These are phyloP conservation scores for Aspergillus affinis DNA, from an alignment of 495 filamentous ascomycete species.

Conservation along the genomic window DNA sequence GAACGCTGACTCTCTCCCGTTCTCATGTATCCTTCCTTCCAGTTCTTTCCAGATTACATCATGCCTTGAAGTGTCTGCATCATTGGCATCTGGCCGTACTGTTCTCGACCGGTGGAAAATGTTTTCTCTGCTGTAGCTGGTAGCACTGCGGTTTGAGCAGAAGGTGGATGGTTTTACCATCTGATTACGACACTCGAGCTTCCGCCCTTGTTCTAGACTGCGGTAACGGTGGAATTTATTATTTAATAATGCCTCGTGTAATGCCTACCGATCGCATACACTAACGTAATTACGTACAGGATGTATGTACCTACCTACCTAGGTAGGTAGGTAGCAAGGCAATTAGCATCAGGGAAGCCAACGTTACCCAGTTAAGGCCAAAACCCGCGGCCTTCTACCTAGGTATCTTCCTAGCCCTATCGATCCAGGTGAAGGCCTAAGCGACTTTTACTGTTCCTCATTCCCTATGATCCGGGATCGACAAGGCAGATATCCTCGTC, in stretches of 20 bases:
- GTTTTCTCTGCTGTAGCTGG: not conserved
- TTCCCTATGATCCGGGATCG: not conserved
- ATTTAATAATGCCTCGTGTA: not conserved
- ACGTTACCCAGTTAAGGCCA: no score
- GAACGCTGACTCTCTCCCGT: conserved; percentile 2
- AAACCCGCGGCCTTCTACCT: no score
- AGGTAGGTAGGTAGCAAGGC: no score
- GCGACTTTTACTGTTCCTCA: not conserved
- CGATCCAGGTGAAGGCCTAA: not conserved
- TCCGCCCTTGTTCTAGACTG: conserved; percentile 5
- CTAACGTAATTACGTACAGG: no score
- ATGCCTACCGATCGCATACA: no score
- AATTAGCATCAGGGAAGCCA: no score
- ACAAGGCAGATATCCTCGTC: not conserved
- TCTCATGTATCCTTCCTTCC: conserved; percentile 1
- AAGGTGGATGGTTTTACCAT: not conserved
- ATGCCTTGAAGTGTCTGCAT: conserved; percentile 16
- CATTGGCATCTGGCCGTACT: conserved; percentile 11
- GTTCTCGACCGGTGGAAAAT: no score
- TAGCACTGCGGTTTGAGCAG: no score
- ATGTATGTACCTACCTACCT: no score
- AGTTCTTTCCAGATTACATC: conserved; percentile 14
- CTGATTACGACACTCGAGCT: conserved; percentile 6
- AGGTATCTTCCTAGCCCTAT: not conserved
- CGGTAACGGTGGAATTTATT: not conserved